Percentiles rank a stretch among this genome's conserved stretches.
Conservation (phyloP, 164 flowering plant species). For the Houttuynia cordata region DNA sequence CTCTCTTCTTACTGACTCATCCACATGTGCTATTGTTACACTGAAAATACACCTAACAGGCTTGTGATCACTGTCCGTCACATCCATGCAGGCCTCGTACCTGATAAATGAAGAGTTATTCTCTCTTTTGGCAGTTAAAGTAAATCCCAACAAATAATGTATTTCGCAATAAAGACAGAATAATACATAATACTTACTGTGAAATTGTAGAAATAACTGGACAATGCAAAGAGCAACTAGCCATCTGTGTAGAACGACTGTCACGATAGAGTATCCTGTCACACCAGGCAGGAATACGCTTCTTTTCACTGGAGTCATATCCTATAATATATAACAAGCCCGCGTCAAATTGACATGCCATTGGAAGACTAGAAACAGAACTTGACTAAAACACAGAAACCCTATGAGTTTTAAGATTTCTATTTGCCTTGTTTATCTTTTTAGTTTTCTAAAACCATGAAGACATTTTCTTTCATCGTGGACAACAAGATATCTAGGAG, state of each 20-base stretch:
- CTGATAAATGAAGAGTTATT: conserved; percentile 21
- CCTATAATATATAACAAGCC: conserved; percentile 31
- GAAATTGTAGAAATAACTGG: conserved; percentile 60
- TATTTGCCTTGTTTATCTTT: too few relatives aligned
- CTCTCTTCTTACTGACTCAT: conserved; percentile 71
- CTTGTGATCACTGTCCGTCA: conserved; percentile 96
- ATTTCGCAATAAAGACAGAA: not conserved
- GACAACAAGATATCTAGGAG: too few relatives aligned
- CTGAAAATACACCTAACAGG: conserved; percentile 79
- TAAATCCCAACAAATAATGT: not conserved
- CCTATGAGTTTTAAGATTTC: too few relatives aligned
- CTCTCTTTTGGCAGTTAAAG: not conserved
- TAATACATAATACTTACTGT: conserved; percentile 37
- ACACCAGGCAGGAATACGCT: conserved; percentile 99
- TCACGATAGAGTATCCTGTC: conserved; percentile 91
- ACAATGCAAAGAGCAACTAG: conserved; percentile 71
- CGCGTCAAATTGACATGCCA: not conserved
- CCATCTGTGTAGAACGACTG: conserved; percentile 33
- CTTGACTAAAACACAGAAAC: too few relatives aligned
- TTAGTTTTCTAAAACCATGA: too few relatives aligned
- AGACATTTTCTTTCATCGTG: too few relatives aligned
- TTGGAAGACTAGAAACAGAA: not conserved
- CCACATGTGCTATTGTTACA: conserved; percentile 58
- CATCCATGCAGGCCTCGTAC: conserved; percentile 98
- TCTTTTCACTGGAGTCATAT: conserved; percentile 98